Percentiles rank a stretch among this genome's conserved stretches.
phyloP scores from a whole-genome alignment of 2,329 filamentous ascomycete species.

The Penicillium sp. region DNA sequence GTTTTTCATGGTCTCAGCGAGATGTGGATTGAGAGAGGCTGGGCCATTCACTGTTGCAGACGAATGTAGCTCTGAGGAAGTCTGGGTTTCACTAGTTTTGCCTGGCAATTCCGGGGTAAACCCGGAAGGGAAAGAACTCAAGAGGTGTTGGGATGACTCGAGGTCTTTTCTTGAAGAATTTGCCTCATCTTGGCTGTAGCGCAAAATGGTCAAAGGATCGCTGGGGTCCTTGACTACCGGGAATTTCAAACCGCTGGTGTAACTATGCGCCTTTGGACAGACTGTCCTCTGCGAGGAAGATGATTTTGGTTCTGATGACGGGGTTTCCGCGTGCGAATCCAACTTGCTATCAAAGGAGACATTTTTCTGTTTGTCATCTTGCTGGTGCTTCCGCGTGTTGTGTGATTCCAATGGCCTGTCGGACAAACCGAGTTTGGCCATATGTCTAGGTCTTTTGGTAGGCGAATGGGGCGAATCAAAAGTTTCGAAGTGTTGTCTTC shows the following conservation, averaged over 20 bases:
- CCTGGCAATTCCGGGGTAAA: constrained; percentile 5
- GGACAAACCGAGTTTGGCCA: not conserved
- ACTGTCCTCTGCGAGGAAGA: constrained; percentile 30
- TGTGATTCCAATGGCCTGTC: not conserved
- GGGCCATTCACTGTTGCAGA: constrained; percentile 20
- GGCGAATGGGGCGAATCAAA: not conserved
- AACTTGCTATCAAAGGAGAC: constrained; percentile 7
- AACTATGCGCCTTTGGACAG: constrained; percentile 29
- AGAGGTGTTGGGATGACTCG: constrained; percentile 19
- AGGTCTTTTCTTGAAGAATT: constrained; percentile 50
- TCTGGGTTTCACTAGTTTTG: constrained; percentile 6
- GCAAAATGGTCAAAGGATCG: constrained; percentile 61
- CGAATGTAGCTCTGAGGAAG: constrained; percentile 20
- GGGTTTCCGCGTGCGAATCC: constrained; percentile 3
- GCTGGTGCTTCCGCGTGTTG: not conserved
- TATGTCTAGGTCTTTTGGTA: constrained; percentile 12
- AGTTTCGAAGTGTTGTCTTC: not conserved
- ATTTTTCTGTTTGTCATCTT: constrained; percentile 1
- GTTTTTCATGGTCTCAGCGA: constrained; percentile 19
- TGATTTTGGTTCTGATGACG: constrained; percentile 22
- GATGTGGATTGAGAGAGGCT: constrained; percentile 17
- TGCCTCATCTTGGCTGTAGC: constrained; percentile 65
- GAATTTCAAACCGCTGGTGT: constrained; percentile 59
- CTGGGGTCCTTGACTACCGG: constrained; percentile 75
- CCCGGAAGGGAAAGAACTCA: constrained; percentile 9